Conservation (phyloP, 257 asterid species). For the Verbascum thapsus region DNA sequence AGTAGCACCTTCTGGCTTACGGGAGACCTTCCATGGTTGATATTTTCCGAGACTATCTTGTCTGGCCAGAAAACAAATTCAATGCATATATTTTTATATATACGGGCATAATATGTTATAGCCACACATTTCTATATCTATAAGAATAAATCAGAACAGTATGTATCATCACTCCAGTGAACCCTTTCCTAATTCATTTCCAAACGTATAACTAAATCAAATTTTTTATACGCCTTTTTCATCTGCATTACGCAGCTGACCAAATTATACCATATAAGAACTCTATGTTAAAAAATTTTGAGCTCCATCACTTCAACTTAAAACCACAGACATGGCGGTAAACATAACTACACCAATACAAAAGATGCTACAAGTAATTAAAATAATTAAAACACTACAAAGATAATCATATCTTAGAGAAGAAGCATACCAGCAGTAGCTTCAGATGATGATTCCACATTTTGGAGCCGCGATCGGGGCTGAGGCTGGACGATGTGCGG, state of each 20-base stretch:
- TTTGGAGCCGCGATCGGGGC: conserved; percentile 68
- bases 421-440: conserved; percentile 57
- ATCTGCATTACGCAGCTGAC: not conserved
- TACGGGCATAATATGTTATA: not conserved
- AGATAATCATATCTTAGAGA: conserved; percentile 3
- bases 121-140: conserved; percentile 2
- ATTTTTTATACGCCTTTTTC: conserved; percentile 4
- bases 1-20: too few relatives aligned
- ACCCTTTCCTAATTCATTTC: conserved; percentile 15
- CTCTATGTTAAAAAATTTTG: not conserved
- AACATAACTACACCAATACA: conserved; percentile 13
- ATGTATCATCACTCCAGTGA: conserved; percentile 20
- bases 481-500: conserved; percentile 57
- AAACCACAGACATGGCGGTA: not conserved
- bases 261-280: not conserved
- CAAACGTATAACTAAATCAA: conserved; percentile 25
- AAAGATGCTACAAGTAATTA: conserved; percentile 12
- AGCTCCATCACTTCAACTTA: not conserved
- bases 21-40: too few relatives aligned
- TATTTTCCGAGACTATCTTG: too few relatives aligned
- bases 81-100: not conserved
- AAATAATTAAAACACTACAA: conserved; percentile 1
- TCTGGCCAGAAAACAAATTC: not conserved
- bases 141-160: conserved; percentile 4
- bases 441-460: conserved; percentile 75